These are phyloP conservation scores for Cordyceps militaris DNA, from an alignment of 2,329 filamentous ascomycete species.

Conservation along the genomic window DNA sequence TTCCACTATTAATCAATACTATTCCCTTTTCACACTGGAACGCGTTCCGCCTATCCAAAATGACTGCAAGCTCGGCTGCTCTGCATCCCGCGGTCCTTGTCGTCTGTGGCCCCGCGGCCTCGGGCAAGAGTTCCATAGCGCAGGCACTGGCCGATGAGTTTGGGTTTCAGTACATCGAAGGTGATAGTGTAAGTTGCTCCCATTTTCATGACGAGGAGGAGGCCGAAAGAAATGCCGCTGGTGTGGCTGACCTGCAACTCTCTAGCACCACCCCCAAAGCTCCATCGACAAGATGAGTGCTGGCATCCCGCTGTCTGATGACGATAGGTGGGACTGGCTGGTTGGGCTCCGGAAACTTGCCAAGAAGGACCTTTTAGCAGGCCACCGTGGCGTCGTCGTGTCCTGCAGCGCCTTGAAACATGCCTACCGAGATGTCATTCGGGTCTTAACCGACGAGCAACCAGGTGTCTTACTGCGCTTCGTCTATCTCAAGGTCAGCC, in stretches of 20 bases:
- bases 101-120: constrained; percentile 12
- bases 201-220: neutral
- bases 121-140: constrained; percentile 10
- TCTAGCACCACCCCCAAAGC: constrained; percentile 43
- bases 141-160: constrained; percentile 5
- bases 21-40: neutral
- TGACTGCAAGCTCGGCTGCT: neutral
- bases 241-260: neutral
- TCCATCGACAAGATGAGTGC: constrained; percentile 60
- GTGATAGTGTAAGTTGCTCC: constrained; percentile 42
- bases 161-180: constrained; percentile 37
- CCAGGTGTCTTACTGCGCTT: constrained; percentile 53
- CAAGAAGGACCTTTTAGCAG: constrained; percentile 15
- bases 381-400: constrained; percentile 38
- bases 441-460: constrained; percentile 42
- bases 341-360: constrained; percentile 39
- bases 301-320: constrained; percentile 57
- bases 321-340: constrained; percentile 66
- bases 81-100: constrained; percentile 5
- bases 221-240: neutral
- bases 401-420: constrained; percentile 64
- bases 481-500: constrained; percentile 54
- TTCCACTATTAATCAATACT: neutral
- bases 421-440: constrained; percentile 59
- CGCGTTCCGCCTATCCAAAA: neutral